Percentiles rank a stretch among this genome's conserved stretches.
These are phyloP conservation scores for Hypoxylon fuscum DNA, from an alignment of 495 filamentous ascomycete species.

Conservation along the genomic window DNA sequence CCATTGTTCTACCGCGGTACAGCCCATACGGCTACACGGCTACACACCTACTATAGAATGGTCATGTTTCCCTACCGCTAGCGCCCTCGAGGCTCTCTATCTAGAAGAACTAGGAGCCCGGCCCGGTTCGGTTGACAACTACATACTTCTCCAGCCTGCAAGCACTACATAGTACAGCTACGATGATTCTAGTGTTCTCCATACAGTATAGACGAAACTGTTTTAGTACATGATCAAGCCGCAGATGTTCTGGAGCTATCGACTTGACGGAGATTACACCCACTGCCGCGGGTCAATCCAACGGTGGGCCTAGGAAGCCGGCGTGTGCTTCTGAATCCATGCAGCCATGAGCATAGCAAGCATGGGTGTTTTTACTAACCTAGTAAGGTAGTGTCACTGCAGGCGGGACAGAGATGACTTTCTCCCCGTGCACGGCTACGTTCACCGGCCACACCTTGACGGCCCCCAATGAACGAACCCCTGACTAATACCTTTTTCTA, in stretches of 20 bases:
- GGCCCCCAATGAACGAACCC: conserved; percentile 28
- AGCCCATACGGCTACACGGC: conserved; percentile 4
- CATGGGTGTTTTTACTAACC: conserved; percentile 13
- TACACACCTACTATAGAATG: too few relatives aligned
- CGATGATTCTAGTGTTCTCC: conserved; percentile 24
- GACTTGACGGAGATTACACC: conserved; percentile 44
- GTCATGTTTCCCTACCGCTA: background rate
- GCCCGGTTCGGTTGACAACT: conserved; percentile 27
- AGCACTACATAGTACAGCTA: too few relatives aligned
- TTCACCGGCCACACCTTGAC: conserved; percentile 48
- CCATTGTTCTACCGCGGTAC: conserved; percentile 11
- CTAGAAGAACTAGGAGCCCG: conserved; percentile 28
- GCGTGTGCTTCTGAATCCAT: conserved; percentile 32
- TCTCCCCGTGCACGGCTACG: conserved; percentile 33
- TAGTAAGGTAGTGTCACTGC: conserved; percentile 5
- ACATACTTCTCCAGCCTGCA: conserved; percentile 42
- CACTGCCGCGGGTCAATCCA: conserved; percentile 48
- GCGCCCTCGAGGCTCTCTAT: conserved; percentile 7
- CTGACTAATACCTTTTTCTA: conserved; percentile 41
- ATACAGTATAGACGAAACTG: conserved; percentile 35
- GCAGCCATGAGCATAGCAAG: conserved; percentile 34
- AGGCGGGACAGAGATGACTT: conserved; percentile 28
- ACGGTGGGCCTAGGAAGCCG: conserved; percentile 36
- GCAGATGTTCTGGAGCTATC: conserved; percentile 47
- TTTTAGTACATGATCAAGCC: conserved; percentile 35